phyloP scores from a whole-genome alignment of 192 early-diverging fungal species.

The Coemansia sp. region DNA sequence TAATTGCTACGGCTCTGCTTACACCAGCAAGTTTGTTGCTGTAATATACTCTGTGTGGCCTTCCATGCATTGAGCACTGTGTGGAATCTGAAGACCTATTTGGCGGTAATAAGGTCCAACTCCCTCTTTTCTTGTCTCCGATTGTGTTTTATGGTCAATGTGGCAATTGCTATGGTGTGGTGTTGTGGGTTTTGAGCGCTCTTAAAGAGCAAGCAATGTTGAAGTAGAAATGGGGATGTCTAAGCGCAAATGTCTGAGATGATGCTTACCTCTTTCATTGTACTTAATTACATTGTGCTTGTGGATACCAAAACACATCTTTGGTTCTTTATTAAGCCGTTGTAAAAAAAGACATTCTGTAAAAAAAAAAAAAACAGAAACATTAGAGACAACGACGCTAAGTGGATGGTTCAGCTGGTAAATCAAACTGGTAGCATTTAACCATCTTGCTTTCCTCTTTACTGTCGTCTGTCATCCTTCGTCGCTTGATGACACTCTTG shows the following conservation, averaged over 20 bases:
- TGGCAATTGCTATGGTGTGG: not conserved
- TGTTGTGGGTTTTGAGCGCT: not conserved
- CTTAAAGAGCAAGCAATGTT: not conserved
- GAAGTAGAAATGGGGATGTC: not conserved
- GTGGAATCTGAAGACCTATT: not conserved
- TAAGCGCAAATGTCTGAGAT: not conserved
- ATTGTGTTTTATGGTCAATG: not conserved
- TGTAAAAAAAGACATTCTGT: too few species aligned
- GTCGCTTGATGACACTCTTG: not conserved
- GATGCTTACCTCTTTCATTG: not conserved
- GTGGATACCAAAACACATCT: not conserved
- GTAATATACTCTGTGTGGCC: too few species aligned
- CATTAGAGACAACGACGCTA: not conserved
- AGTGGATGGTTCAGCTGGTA: not conserved
- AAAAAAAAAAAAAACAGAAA: not conserved
- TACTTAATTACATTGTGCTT: not conserved
- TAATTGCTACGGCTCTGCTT: not conserved
- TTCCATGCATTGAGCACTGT: not conserved
- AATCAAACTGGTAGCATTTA: not conserved
- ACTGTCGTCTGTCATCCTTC: not conserved
- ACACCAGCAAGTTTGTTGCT: too few species aligned
- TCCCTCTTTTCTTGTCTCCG: not conserved
- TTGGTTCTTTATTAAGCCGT: not conserved
- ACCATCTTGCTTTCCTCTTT: not conserved
- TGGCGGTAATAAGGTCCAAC: not conserved